phyloP scores from a whole-genome alignment of 1,139 yeast species.

The Hanseniaspora gamundiae region DNA sequence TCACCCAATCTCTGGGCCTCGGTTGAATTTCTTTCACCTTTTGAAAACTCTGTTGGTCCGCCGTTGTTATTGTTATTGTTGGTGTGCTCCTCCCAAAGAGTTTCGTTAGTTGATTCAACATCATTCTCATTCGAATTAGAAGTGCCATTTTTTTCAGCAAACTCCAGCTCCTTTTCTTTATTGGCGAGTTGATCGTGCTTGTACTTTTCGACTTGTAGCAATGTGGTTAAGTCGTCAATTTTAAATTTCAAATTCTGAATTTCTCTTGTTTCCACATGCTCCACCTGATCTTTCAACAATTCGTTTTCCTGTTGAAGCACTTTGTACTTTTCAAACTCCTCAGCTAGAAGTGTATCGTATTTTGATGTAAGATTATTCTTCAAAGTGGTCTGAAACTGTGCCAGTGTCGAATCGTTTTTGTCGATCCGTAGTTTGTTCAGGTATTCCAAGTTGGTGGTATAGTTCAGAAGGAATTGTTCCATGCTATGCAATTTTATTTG shows the following conservation, averaged over 20 bases:
- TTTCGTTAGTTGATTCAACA: too few species aligned
- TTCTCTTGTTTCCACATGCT: slow-evolving; percentile 3
- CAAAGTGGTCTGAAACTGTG: slow-evolving; percentile 13
- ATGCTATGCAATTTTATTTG: slow-evolving; percentile 33
- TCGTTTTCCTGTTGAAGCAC: slow-evolving; percentile 17
- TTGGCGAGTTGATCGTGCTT: slow-evolving; percentile 11
- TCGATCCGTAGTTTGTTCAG: slow-evolving; percentile 15
- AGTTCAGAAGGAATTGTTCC: slow-evolving; percentile 27
- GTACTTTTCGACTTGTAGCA: slow-evolving; percentile 21
- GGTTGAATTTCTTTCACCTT: too few species aligned
- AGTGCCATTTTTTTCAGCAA: background rate
- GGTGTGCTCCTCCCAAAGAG: too few species aligned
- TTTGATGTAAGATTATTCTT: slow-evolving; percentile 16
- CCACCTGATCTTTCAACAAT: slow-evolving; percentile 9
- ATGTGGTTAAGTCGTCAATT: slow-evolving; percentile 21
- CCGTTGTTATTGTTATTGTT: too few species aligned
- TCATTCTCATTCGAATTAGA: too few species aligned
- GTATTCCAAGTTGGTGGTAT: slow-evolving; percentile 21
- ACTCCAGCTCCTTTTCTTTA: background rate
- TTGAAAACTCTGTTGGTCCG: too few species aligned
- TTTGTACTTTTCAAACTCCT: slow-evolving; percentile 11
- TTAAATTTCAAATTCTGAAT: slow-evolving; percentile 12
- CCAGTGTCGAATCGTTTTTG: slow-evolving; percentile 16
- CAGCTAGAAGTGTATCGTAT: slow-evolving; percentile 14
- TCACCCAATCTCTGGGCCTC: background rate